Evolutionary conservation across 495 filamentous ascomycete species (phyloP).

Genomic region (Lophiotrema nucula): DNA sequence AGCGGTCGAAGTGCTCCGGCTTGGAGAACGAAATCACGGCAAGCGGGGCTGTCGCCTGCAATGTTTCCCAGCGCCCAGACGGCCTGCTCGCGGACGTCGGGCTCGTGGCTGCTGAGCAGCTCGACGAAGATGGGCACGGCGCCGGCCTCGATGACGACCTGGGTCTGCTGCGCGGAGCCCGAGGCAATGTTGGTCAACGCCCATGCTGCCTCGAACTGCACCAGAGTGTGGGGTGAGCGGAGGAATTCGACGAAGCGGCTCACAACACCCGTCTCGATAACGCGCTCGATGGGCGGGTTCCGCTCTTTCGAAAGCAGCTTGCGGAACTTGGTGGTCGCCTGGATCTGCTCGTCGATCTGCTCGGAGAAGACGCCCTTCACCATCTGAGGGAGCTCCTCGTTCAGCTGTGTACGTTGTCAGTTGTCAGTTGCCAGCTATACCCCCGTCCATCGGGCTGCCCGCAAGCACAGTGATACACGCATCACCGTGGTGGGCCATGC

Average conservation of each 20-base stretch:
- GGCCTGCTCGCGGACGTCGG: slow-evolving; percentile 97
- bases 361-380: slow-evolving; percentile 97
- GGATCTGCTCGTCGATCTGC: slow-evolving; percentile 95
- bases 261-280: slow-evolving; percentile 98
- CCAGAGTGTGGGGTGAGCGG: slow-evolving; percentile 93
- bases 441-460: too few relatives aligned
- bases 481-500: neutral
- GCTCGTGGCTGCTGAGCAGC: slow-evolving; percentile 89
- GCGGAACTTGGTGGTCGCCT: slow-evolving; percentile 98
- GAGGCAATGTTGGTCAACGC: slow-evolving; percentile 99
- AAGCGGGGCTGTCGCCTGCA: slow-evolving; percentile 95
- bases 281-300: slow-evolving; percentile 97
- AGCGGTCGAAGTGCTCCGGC: slow-evolving; percentile 88
- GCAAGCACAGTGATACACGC: too few relatives aligned
- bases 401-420: slow-evolving; percentile 62
- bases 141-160: slow-evolving; percentile 97
- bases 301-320: slow-evolving; percentile 98
- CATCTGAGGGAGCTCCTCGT: slow-evolving; percentile 97
- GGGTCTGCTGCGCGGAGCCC: slow-evolving; percentile 93
- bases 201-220: slow-evolving; percentile 99
- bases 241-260: slow-evolving; percentile 98
- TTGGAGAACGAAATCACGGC: slow-evolving; percentile 90
- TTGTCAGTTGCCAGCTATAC: too few relatives aligned
- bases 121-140: slow-evolving; percentile 99
- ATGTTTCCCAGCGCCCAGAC: slow-evolving; percentile 99